These are phyloP conservation scores for Plenodomus biglobosus DNA, from an alignment of 2,329 filamentous ascomycete genomes.

Conservation along the genomic window DNA sequence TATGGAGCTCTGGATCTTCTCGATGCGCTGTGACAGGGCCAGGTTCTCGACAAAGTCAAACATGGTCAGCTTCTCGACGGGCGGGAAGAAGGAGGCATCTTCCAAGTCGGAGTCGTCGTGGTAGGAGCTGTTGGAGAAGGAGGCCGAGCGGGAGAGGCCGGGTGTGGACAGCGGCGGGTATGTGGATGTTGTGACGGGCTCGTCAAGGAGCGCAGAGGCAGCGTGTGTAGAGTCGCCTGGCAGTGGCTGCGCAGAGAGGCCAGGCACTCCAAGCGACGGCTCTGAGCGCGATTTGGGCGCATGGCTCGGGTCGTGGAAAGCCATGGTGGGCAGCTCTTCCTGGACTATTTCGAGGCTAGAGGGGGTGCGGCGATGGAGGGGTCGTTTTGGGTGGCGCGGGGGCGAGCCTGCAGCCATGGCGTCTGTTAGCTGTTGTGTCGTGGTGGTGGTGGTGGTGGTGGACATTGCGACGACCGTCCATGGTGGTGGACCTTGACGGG, in stretches of 20 bases:
- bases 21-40: constrained; percentile 83
- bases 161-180: constrained; percentile 51
- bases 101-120: constrained; percentile 86
- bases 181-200: constrained; percentile 51
- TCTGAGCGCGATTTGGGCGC: constrained; percentile 32
- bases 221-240: constrained; percentile 32
- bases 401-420: constrained; percentile 36
- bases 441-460: constrained; percentile 4
- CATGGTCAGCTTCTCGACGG: constrained; percentile 84
- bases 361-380: constrained; percentile 34
- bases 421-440: constrained; percentile 29
- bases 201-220: constrained; percentile 37
- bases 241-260: constrained; percentile 22
- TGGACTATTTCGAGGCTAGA: constrained; percentile 35
- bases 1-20: constrained; percentile 83
- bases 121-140: constrained; percentile 83
- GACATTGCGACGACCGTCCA: constrained; percentile 2
- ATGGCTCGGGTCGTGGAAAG: constrained; percentile 17
- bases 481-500: constrained; percentile 3
- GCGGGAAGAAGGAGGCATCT: constrained; percentile 62
- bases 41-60: constrained; percentile 95
- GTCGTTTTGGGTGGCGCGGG: constrained; percentile 23
- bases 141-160: constrained; percentile 71
- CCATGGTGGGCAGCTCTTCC: constrained; percentile 36
- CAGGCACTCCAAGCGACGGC: constrained; percentile 34